These are phyloP conservation scores for Sphaceloma murrayae DNA, from an alignment of 2,329 filamentous ascomycete species.

Conservation along the genomic window DNA sequence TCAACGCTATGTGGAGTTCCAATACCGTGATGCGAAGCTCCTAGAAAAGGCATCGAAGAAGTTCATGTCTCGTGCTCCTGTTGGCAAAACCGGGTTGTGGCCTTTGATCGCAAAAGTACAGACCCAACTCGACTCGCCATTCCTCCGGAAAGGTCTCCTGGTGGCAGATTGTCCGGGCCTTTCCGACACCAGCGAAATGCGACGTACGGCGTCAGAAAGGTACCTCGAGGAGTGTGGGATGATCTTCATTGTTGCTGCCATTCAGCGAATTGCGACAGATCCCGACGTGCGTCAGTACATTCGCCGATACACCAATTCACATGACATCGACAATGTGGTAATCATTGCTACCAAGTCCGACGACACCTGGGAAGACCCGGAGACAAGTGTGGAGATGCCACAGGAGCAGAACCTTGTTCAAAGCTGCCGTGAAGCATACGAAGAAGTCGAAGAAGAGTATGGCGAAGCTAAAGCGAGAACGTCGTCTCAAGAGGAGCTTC, in stretches of 20 bases:
- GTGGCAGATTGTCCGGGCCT: slow-evolving; percentile 16
- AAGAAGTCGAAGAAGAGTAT: neutral
- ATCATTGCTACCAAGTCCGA: neutral
- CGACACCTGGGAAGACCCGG: neutral
- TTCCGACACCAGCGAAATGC: slow-evolving; percentile 7
- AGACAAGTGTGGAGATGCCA: neutral
- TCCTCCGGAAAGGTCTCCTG: slow-evolving; percentile 10
- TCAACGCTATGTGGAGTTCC: no score
- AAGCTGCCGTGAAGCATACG: neutral
- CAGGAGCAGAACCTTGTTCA: neutral
- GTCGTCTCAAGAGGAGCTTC: no score
- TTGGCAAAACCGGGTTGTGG: neutral
- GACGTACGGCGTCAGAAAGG: neutral
- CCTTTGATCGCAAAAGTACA: slow-evolving; percentile 1
- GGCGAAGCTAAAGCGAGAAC: neutral
- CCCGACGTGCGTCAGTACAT: neutral
- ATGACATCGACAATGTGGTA: neutral
- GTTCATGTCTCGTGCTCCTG: no score
- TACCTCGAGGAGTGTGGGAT: neutral
- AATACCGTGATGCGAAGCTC: no score
- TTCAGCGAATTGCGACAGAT: neutral
- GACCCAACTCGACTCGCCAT: neutral
- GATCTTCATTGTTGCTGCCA: neutral
- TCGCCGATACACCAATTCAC: neutral
- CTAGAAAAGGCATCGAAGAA: no score